Evolutionary conservation across 2,329 filamentous ascomycete genomes (phyloP), one percentile per base, ranked within the genome.

Genomic region (Laburnicola sp.): DNA sequence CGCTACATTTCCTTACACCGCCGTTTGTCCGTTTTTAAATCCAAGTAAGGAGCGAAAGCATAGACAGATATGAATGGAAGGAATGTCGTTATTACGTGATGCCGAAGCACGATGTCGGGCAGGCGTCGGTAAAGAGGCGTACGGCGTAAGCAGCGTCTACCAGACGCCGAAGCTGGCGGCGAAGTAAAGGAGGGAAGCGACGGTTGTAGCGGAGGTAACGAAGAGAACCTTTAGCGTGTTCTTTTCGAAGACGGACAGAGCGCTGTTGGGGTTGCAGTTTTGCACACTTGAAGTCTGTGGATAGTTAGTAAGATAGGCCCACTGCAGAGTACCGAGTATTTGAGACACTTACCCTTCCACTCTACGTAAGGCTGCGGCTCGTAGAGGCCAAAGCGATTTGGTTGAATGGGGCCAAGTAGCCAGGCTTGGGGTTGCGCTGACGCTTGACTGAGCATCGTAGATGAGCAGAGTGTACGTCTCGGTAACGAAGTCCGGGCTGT

Each of bases 401-500:
- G 50, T 75, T 76, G 62, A 75, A 80, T 2, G 77, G 73, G 11
- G 72, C 75, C 37, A 88, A 68, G 62, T 85, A 78, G 4, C 85
- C 85, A 0, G 84, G 75, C 10, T 65, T 67, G 2, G 83, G 16
- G 76, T 72, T 3, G 82, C 80, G 21, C 72, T 80, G 35, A 82
- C 72, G 11, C 76, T 78, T 54, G 77, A 78, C 26, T 75, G 74
- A 6, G 80, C 76, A 68, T 88, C 85, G 62, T 85, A 82, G 50
- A 88, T 79, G 48, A 84, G 74, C 36, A 88, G 75, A 1, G 83
- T 87, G 68, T 87, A 88, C 38, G 78, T 83, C 40, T 83, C 83
- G 6, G 74, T 77, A 31, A 85, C 69, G 46, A 86, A 74, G 5
- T 80, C 80, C 6, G 72, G 61, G 40, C 44, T 50, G 51, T 69